Conservation (phyloP, 768 basidiomycete genomes). For the Auriscalpium microsporum region DNA sequence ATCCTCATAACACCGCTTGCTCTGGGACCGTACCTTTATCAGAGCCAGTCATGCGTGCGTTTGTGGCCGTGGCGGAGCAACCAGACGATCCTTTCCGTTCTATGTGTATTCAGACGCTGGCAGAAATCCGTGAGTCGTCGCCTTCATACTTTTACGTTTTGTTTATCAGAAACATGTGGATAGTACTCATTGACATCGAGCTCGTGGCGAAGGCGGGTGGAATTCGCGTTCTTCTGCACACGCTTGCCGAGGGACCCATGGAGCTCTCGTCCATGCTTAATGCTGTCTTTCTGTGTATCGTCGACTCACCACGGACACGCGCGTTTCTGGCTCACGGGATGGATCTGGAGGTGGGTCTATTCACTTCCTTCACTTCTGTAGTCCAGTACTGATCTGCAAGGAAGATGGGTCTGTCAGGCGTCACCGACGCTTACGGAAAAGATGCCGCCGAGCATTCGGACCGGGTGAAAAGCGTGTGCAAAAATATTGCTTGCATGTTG, state of each 20-base stretch:
- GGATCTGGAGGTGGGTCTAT: conserved; percentile 71
- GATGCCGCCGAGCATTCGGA: conserved; percentile 63
- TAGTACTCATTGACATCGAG: conserved; percentile 84
- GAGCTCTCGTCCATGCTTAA: conserved; percentile 76
- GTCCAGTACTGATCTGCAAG: background rate
- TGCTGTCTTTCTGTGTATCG: conserved; percentile 70
- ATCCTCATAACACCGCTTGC: conserved; percentile 33
- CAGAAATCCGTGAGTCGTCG: conserved; percentile 70
- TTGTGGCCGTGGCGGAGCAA: conserved; percentile 92
- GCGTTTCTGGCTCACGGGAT: conserved; percentile 69
- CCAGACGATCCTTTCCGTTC: conserved; percentile 81
- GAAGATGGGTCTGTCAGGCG: conserved; percentile 77
- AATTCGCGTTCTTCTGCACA: conserved; percentile 77
- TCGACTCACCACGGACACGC: conserved; percentile 80
- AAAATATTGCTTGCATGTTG: conserved; percentile 74
- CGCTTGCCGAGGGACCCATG: conserved; percentile 81
- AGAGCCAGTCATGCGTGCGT: conserved; percentile 71
- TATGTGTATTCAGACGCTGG: conserved; percentile 77
- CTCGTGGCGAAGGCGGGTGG: conserved; percentile 76
- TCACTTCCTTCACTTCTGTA: background rate
- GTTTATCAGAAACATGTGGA: conserved; percentile 4
- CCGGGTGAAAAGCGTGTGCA: conserved; percentile 67
- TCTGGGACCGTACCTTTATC: conserved; percentile 52
- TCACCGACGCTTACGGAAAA: conserved; percentile 91
- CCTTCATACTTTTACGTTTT: background rate